Base-by-base conservation (phyloP, 2,329 filamentous ascomycete species). In the Cercospora janseana region DNA sequence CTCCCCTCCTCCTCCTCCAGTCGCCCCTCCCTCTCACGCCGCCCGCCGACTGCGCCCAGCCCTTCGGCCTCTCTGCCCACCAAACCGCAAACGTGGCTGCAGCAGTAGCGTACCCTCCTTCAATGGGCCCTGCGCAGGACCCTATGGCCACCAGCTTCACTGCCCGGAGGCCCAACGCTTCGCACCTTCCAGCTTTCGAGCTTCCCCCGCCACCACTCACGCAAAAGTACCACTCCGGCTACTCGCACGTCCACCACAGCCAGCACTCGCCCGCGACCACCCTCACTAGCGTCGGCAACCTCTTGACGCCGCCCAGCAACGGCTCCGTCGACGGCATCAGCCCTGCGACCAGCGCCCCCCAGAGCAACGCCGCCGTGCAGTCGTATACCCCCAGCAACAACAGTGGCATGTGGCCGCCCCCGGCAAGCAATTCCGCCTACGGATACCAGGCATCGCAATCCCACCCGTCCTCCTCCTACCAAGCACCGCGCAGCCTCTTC, bases 111-210 rank as follows among this genome's bases (percentile, higher is more conserved):
- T 78, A 77, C 63, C 75, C 78, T 66, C 72, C 77, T 66, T 79
- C 77, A 67, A 85, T 84, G 80, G 78, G 80, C 71, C 73, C 79
- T 67, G 75, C 77, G 66, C 70, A 80, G 65, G 80, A 83, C 69
- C 73, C 74, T 67, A 78, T 84, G 73, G 76, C 79, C 61, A 76
- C 79, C 66, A 86, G 85, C 72, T 83, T 90, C 67, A 81, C 83
- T 60, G 78, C 83, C 68, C 80, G 86, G 63, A 81, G 86, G 69
- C 80, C 83, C 64, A 85, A 85, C 64, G 82, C 85, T 55, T 81
- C 80, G 51, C 79, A 79, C 61, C 77, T 90, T 55, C 85, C 85
- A 51, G 79, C 72, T 59, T 87, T 88, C 65, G 82, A 86, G 64
- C 79, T 88, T 43, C 81, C 82, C 57, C 81, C 84, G 46, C 82